Conservation (phyloP, 495 filamentous ascomycete genomes). For the Penicillium waksmanii region DNA sequence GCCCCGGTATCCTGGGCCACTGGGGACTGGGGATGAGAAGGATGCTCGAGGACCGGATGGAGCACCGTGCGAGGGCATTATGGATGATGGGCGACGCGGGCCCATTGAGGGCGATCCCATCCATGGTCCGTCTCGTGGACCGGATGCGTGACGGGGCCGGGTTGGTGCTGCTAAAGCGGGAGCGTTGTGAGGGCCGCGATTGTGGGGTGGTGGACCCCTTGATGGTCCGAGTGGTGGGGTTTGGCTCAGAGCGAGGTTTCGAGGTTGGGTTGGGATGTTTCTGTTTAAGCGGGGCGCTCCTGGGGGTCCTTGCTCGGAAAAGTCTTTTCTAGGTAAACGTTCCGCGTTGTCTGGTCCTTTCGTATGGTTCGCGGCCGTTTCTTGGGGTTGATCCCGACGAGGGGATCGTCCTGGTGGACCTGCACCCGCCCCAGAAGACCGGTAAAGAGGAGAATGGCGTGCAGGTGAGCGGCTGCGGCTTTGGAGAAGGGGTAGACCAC, state of each 20-base stretch:
- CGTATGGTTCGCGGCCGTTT: neutral
- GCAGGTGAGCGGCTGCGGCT: slow-evolving; percentile 28
- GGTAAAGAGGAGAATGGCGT: slow-evolving; percentile 14
- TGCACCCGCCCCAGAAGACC: slow-evolving; percentile 1
- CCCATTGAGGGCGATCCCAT: slow-evolving; percentile 30
- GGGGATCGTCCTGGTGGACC: slow-evolving; percentile 14
- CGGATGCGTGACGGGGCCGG: slow-evolving; percentile 55
- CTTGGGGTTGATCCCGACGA: slow-evolving; percentile 15
- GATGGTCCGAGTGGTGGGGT: slow-evolving; percentile 53
- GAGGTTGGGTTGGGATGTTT: slow-evolving; percentile 40
- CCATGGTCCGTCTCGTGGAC: slow-evolving; percentile 43
- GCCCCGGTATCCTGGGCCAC: slow-evolving; percentile 36
- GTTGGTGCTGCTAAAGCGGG: slow-evolving; percentile 63
- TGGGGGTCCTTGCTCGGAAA: slow-evolving; percentile 9
- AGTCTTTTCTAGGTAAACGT: slow-evolving; percentile 4
- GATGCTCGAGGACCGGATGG: slow-evolving; percentile 50
- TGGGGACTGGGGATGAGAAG: slow-evolving; percentile 30
- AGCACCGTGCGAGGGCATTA: slow-evolving; percentile 34
- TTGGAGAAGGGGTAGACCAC: slow-evolving; percentile 14
- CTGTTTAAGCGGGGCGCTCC: slow-evolving; percentile 17
- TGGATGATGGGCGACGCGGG: slow-evolving; percentile 41
- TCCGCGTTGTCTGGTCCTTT: slow-evolving; percentile 4
- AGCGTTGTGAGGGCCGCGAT: slow-evolving; percentile 48
- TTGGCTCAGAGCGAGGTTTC: slow-evolving; percentile 38
- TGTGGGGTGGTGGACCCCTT: slow-evolving; percentile 50